phyloP scores from a whole-genome alignment of 305 asterid species.

The Euphrasia arctica region DNA sequence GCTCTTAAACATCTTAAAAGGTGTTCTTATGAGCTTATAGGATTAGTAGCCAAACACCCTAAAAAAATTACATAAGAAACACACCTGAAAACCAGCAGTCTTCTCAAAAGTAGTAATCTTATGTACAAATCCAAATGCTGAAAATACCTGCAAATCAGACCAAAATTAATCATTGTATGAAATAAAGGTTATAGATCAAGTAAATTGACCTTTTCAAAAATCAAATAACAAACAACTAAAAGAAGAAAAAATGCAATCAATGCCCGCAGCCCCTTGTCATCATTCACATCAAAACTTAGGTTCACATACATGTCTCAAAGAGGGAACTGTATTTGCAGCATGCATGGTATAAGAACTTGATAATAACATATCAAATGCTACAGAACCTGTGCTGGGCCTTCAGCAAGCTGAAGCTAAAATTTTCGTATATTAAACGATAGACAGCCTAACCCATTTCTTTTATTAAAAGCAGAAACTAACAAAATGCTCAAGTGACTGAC shows the following conservation, averaged over 20 bases:
- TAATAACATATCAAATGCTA: background rate
- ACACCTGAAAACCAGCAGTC: conserved; percentile 98
- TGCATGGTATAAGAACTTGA: conserved; percentile 16
- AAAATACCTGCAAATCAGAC: conserved; percentile 69
- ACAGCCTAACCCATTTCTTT: background rate
- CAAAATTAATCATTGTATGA: conserved; percentile 23
- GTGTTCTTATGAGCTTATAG: background rate
- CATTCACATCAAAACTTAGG: conserved; percentile 6
- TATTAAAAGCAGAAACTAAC: conserved; percentile 5
- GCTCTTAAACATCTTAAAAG: too few relatives aligned
- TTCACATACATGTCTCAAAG: background rate
- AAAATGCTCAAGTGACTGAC: conserved; percentile 2
- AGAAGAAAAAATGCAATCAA: conserved; percentile 2
- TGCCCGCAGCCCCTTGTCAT: background rate
- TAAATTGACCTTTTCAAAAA: conserved; percentile 7
- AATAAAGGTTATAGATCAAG: conserved; percentile 11
- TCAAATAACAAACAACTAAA: conserved; percentile 18
- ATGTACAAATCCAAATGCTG: conserved; percentile 96
- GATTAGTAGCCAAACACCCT: background rate
- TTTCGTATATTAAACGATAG: background rate
- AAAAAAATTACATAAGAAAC: conserved; percentile 3
- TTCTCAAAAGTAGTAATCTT: conserved; percentile 97
- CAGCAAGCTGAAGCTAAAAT: conserved; percentile 9
- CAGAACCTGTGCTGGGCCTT: conserved; percentile 14
- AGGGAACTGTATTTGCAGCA: background rate